Percentiles rank a stretch among this genome's conserved stretches.
phyloP scores from a whole-genome alignment of 129 eudicot species.

The Flaveria ramosissima region DNA sequence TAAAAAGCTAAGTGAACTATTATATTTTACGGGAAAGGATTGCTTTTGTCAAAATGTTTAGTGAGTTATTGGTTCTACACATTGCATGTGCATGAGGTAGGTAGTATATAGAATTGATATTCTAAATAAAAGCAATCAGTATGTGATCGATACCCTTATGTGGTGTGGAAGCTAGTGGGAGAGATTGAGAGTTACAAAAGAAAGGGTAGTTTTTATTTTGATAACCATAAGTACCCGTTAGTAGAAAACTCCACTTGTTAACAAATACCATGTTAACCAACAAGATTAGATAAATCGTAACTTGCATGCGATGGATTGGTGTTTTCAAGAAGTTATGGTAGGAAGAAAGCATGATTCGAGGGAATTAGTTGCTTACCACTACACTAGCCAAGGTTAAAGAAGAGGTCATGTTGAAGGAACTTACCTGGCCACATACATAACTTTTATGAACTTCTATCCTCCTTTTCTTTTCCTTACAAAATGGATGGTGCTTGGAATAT shows the following conservation, averaged over 20 bases:
- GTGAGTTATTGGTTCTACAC: not conserved
- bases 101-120: not conserved
- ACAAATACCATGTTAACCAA: no score
- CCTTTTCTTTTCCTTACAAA: not conserved
- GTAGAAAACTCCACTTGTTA: no score
- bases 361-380: no score
- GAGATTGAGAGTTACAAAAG: not conserved
- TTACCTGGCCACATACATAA: not conserved
- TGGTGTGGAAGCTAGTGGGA: not conserved
- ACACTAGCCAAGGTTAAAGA: no score
- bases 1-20: not conserved
- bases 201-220: no score
- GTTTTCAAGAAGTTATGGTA: no score
- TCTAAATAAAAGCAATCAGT: not conserved
- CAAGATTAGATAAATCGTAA: no score
- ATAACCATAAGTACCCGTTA: no score
- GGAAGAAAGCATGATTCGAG: no score
- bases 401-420: not conserved
- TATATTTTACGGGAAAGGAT: not conserved
- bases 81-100: not conserved
- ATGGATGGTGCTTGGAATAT: constrained; percentile 9
- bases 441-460: not conserved
- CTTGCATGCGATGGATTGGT: no score
- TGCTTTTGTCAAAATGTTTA: not conserved
- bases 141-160: not conserved